Evolutionary conservation across 495 filamentous ascomycete genomes (phyloP), one percentile per base, ranked within the genome.

Genomic region (Aspergillus funiculosus): DNA sequence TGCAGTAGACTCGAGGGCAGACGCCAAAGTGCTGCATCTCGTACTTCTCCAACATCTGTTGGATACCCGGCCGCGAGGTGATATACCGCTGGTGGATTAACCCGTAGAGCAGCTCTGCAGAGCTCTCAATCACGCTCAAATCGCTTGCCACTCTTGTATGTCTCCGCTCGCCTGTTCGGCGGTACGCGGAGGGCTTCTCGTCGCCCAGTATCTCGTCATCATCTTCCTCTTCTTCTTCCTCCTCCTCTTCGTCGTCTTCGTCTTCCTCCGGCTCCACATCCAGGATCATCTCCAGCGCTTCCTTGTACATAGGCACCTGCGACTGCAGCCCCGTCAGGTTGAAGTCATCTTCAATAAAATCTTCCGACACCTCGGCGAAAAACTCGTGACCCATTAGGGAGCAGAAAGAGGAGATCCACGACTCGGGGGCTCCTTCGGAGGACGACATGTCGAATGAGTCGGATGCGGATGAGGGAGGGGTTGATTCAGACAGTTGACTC

Each of bases 341-440:
- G 72, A 98, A 98, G 62, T 98, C 92, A 80, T 98, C 92, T 65
- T 98, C 92, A 56, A 98, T 97, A 61, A 98, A 98, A 49, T 98
- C 92, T 68, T 98, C 92, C 15, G 87, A 89, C 30, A 98, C 90
- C 66, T 98, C 92, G 39, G 94, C 94, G 62, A 98, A 98, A 68
- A 97, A 98, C 62, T 98, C 92, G 62, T 98, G 92, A 43, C 92
- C 92, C 47, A 95, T 77, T 25, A 97, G 74, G 22, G 86, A 87
- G 71, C 92, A 98, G 66, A 95, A 98, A 37, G 89, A 91, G 42
- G 86, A 84, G 70, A 98, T 97, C 92, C 92, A 98, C 30, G 87
- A 92, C 69, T 95, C 90, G 53, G 86, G 85, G 2, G 86, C 80
- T 47, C 83, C 86, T 39, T 89, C 91, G 3, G 87, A 90, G 49